phyloP scores from a whole-genome alignment of 2,329 filamentous ascomycete genomes.

The Pseudocercospora ulei region DNA sequence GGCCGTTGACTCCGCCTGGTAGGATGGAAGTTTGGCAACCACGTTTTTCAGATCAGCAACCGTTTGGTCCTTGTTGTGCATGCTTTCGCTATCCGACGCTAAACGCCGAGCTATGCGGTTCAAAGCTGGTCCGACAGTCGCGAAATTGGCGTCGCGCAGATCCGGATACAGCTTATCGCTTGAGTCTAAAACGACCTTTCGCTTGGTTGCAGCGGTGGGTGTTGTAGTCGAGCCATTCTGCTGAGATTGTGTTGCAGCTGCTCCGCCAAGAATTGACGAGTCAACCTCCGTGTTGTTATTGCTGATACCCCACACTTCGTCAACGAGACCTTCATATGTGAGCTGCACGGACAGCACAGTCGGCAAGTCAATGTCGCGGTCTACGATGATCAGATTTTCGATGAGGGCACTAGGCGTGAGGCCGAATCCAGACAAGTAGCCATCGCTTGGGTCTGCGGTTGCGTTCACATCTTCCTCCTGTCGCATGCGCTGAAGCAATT shows the following conservation, averaged over 20 bases:
- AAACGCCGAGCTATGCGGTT: constrained; percentile 85
- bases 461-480: constrained; percentile 64
- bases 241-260: constrained; percentile 48
- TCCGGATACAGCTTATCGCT: constrained; percentile 82
- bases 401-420: constrained; percentile 76
- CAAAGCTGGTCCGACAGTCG: constrained; percentile 76
- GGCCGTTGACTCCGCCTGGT: constrained; percentile 86
- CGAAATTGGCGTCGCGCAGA: constrained; percentile 86
- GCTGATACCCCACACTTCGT: constrained; percentile 83
- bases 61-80: constrained; percentile 69
- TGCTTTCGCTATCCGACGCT: constrained; percentile 76
- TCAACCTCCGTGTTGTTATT: constrained; percentile 92
- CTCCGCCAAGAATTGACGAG: constrained; percentile 73
- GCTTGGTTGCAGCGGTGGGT: constrained; percentile 56
- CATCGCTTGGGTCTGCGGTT: constrained; percentile 35
- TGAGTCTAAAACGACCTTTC: constrained; percentile 79
- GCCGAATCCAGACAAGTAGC: constrained; percentile 49
- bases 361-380: constrained; percentile 88
- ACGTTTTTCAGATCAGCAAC: constrained; percentile 89
- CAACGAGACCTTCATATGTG: constrained; percentile 91
- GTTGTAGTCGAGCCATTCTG: constrained; percentile 31
- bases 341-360: constrained; percentile 87
- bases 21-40: constrained; percentile 82
- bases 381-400: constrained; percentile 87
- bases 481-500: constrained; percentile 80